These are phyloP conservation scores for Isochrysis galbana DNA, from an alignment of 78 protist genomes.

Conservation along the genomic window DNA sequence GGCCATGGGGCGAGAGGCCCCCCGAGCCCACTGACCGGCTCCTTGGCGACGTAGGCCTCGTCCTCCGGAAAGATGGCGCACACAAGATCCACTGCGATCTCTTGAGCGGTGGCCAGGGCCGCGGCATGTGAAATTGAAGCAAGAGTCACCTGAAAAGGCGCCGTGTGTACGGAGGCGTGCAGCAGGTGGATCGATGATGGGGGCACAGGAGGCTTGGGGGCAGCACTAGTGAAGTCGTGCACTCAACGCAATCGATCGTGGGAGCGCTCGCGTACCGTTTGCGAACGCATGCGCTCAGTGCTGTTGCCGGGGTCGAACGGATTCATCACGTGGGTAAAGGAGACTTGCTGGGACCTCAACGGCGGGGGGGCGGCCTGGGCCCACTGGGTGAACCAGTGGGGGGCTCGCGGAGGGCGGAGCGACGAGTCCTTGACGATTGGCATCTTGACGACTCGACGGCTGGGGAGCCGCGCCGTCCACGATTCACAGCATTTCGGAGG, in stretches of 20 bases:
- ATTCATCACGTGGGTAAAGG: conserved; percentile 10
- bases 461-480: not conserved
- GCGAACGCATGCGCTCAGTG: not conserved
- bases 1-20: too few species aligned
- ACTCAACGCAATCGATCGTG: too few species aligned
- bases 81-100: not conserved
- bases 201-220: too few species aligned
- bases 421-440: not conserved
- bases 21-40: too few species aligned
- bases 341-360: not conserved
- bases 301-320: not conserved
- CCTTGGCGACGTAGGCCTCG: too few species aligned
- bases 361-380: conserved; percentile 1
- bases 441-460: not conserved
- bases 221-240: too few species aligned
- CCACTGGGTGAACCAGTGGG: conserved; percentile 13
- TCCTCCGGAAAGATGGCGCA: not conserved
- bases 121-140: not conserved
- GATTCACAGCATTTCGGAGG: not conserved
- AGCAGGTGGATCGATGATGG: too few species aligned
- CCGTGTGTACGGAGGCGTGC: too few species aligned
- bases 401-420: not conserved
- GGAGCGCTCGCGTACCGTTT: too few species aligned
- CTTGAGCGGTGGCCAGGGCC: not conserved
- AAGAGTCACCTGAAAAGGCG: not conserved